These are phyloP conservation scores for Brassica juncea DNA, from an alignment of 345 rosid genomes.

Conservation along the genomic window DNA sequence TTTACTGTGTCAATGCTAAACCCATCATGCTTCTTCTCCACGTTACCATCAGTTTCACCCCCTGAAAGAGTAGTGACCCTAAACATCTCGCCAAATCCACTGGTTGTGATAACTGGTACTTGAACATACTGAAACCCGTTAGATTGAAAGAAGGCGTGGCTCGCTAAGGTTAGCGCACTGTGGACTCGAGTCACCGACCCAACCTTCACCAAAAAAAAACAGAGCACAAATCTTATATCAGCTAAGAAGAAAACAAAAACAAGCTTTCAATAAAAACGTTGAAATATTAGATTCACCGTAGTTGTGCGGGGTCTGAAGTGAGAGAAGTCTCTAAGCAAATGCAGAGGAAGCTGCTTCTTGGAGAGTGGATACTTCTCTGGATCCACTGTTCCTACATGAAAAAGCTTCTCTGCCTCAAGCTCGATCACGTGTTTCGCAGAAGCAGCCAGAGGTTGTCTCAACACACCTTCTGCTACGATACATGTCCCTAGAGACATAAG, in stretches of 20 bases:
- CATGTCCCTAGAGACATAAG: conserved; percentile 66
- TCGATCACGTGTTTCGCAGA: conserved; percentile 50
- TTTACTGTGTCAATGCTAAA: conserved; percentile 57
- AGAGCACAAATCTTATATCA: conserved; percentile 9
- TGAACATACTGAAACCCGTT: conserved; percentile 71
- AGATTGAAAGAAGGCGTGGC: conserved; percentile 69
- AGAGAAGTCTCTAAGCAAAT: conserved; percentile 58
- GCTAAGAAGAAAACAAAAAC: conserved; percentile 8
- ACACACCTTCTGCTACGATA: conserved; percentile 67
- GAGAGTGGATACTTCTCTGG: conserved; percentile 61
- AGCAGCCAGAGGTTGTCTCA: conserved; percentile 36
- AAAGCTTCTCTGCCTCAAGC: conserved; percentile 68
- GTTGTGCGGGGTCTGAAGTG: conserved; percentile 91
- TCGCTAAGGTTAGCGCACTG: conserved; percentile 63
- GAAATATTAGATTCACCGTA: conserved; percentile 42
- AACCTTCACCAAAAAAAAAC: conserved; percentile 63
- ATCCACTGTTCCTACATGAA: conserved; percentile 76
- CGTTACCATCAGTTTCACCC: conserved; percentile 37
- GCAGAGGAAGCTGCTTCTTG: conserved; percentile 70
- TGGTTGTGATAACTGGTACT: conserved; percentile 75
- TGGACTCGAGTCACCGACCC: conserved; percentile 77
- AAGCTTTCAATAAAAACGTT: not conserved
- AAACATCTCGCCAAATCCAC: conserved; percentile 64
- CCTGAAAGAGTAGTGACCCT: conserved; percentile 54
- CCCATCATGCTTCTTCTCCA: conserved; percentile 47